Base-by-base conservation (phyloP, 164 flowering plant species). In the Sextonia rubra region DNA sequence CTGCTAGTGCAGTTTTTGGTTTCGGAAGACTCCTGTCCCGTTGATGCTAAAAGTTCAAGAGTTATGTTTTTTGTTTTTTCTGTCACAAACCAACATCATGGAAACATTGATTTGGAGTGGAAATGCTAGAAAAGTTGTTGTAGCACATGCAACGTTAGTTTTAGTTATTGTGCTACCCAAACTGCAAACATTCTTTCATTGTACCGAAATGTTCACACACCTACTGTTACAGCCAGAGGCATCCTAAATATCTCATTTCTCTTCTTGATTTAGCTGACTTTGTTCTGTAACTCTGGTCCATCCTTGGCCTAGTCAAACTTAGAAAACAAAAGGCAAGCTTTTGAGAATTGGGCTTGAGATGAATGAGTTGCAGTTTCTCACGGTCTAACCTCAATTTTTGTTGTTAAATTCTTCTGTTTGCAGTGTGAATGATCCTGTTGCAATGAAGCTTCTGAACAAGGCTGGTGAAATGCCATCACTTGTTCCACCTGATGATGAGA, bases 381-480 rank as follows among this genome's bases (percentile, higher is more conserved):
- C 22, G 47, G 70, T 47, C 44, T n/a, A 56, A 14, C 26, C 66
- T 49, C 58, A 29, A 6, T 6, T 32, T 22, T 15, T 29, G 30
- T 64, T 15, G 29, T 61, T 56, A 17, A n/a, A 24, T 15, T 63
- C 14, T 26, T 22, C 5, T 29, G 14, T 60, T 20, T 78, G 75
- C 97, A 93, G 98, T 56, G 86, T 93, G 61, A 95, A 95, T 76
- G 99, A 95, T 85, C 99, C 99, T 2, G 98, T 91, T 71, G 99
- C 99, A 44, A 4, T 86, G 80, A 95, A 93, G 80, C 88, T 95
- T 55, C 91, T 95, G 44, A 83, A 77, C 78, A 95, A 93, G 85
- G 98, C 99, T 22, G 98, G 97, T 66, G 99, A 93, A 65, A 95
- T 93, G 97, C 90, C 96, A 2, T 82, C 97, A 0, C 75, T 93